phyloP scores from a whole-genome alignment of 2,329 filamentous ascomycete genomes.

The Canariomyces notabilis region DNA sequence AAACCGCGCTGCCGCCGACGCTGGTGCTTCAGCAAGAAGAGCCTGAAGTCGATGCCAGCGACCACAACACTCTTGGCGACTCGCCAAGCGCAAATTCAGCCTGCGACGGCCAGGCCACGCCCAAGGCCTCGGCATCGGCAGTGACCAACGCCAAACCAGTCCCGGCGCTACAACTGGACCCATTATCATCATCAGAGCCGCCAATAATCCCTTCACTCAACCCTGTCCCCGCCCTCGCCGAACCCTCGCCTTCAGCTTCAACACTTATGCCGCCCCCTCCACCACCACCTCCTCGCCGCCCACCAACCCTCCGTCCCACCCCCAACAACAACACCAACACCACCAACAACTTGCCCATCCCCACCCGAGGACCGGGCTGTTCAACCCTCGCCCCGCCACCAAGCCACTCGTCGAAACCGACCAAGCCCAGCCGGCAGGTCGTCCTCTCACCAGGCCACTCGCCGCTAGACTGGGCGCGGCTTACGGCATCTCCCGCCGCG shows the following conservation, averaged over 20 bases:
- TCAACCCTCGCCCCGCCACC: conserved; percentile 48
- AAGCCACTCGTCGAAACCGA: conserved; percentile 46
- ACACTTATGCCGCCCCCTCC: conserved; percentile 27
- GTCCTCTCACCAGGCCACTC: conserved; percentile 85
- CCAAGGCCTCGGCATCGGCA: conserved; percentile 40
- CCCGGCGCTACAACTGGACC: conserved; percentile 37
- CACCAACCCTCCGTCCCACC: conserved; percentile 23
- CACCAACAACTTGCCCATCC: conserved; percentile 24
- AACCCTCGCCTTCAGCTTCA: conserved; percentile 9
- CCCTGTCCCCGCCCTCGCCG: conserved; percentile 10
- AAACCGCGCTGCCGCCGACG: conserved; percentile 15
- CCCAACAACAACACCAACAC: conserved; percentile 2
- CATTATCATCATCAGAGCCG: conserved; percentile 24
- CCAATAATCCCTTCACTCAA: too few species aligned
- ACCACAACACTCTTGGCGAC: too few species aligned
- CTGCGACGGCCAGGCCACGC: conserved; percentile 44
- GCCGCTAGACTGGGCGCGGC: conserved; percentile 89
- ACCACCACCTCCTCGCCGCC: conserved; percentile 16
- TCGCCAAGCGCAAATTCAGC: conserved; percentile 21
- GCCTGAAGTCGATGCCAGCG: conserved; percentile 11
- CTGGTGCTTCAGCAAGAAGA: conserved; percentile 11
- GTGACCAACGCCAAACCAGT: conserved; percentile 30
- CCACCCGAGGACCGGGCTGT: conserved; percentile 16
- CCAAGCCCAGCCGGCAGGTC: conserved; percentile 63
- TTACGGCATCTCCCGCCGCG: conserved; percentile 56